A percentile compares a stretch with the other conserved stretches of the same genome.
These are phyloP conservation scores for Albugo candida DNA, from an alignment of 352 stramenopile species.

Conservation along the genomic window DNA sequence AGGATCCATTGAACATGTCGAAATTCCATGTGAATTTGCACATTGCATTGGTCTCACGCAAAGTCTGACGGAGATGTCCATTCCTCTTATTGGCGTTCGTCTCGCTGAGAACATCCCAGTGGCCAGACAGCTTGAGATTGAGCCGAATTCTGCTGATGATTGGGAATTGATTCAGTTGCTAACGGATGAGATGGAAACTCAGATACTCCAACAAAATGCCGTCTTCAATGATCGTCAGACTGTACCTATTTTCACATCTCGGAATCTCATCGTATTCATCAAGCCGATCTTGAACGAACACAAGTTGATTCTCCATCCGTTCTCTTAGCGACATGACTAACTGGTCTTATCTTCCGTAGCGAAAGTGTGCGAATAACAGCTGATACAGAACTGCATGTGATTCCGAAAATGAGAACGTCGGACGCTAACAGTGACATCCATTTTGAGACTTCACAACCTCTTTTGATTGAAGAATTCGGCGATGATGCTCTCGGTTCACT, in stretches of 20 bases:
- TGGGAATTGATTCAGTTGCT: constrained; percentile 83
- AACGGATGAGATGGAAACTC: constrained; percentile 54
- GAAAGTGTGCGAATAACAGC: constrained; percentile 42
- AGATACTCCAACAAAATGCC: constrained; percentile 64
- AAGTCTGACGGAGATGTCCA: constrained; percentile 25
- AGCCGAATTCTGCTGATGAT: constrained; percentile 71
- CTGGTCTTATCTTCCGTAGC: not conserved
- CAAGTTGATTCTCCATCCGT: not conserved
- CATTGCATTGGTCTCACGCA: constrained; percentile 59
- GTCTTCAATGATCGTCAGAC: too few relatives aligned
- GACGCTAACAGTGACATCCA: constrained; percentile 7
- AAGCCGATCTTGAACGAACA: not conserved
- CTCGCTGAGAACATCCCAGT: constrained; percentile 50
- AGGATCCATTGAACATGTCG: constrained; percentile 44
- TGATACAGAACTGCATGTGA: constrained; percentile 72
- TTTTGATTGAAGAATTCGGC: too few relatives aligned
- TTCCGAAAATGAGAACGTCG: constrained; percentile 9
- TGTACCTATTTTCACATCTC: too few relatives aligned
- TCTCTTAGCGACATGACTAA: not conserved
- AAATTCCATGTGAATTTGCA: constrained; percentile 68
- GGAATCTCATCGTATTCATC: not conserved
- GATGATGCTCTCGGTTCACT: too few relatives aligned
- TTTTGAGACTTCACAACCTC: constrained; percentile 1
- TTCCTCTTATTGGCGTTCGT: constrained; percentile 44
- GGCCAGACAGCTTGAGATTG: constrained; percentile 55